Base-by-base conservation (phyloP, 2,329 filamentous ascomycete genomes). In the Cladophialophora immunda region DNA sequence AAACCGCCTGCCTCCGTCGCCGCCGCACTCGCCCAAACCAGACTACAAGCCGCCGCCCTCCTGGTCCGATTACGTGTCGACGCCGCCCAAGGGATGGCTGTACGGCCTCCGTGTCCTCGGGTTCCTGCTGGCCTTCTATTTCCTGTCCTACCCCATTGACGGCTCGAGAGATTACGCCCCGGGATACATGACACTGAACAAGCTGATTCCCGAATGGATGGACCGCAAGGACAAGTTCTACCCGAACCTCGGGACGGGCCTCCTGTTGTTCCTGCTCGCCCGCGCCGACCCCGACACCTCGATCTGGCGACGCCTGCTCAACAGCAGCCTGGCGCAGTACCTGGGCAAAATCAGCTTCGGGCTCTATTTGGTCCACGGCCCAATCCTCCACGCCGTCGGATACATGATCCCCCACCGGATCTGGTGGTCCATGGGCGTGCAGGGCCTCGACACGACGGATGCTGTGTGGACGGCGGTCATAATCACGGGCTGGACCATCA, bases 331-430 rank as follows among this genome's bases (percentile, higher is more conserved):
- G 4, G 79, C 80, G 17, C 80, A 81, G 64, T 83, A 84, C 66
- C 72, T 84, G 13, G 82, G 82, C 64, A 81, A 80, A 55, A 81
- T 83, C 65, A 82, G 80, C 2, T 84, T 81, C 68, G 79, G 80
- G 2, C 78, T 84, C 50, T 84, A 83, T 62, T 78, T 83, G 56
- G 80, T 83, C 27, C 82, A 84, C 59, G 80, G 80, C 1, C 80
- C 80, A 1, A 77, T 81, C 25, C 75, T 82, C 5, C 80, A 82
- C 64, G 77, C 76, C 0, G 70, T 82, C 32, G 80, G 80, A 15
- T 82, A 81, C 72, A 75, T 79, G 3, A 74, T 82, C 30, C 71
- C 71, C 4, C 71, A 73, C 34, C 38, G 62, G 6, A 65, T 72
- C n/a, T 72, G 80, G 79, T 72, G 69, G 29, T 62, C 77, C 6